phyloP scores from a whole-genome alignment of 495 filamentous ascomycete species.

The Cercophora scortea region DNA sequence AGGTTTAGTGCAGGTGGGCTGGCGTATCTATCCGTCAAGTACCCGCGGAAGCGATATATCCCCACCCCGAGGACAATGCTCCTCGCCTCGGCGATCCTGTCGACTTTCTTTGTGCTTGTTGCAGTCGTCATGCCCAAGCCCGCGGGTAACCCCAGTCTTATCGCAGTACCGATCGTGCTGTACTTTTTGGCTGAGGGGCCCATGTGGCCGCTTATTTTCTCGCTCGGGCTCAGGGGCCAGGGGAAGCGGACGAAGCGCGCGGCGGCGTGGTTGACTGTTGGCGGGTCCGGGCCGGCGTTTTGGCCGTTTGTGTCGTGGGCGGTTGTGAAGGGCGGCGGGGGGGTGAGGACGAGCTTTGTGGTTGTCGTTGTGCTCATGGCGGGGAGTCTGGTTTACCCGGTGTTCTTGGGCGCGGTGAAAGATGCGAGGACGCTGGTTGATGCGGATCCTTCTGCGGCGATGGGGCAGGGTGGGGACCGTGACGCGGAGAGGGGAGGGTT shows the following conservation, averaged over 20 bases:
- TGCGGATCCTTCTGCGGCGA: neutral
- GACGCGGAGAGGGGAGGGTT: neutral
- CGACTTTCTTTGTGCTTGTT: conserved; percentile 34
- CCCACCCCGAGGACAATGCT: conserved; percentile 49
- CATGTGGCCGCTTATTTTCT: conserved; percentile 66
- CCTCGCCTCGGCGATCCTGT: conserved; percentile 32
- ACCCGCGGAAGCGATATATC: conserved; percentile 25
- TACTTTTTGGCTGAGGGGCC: conserved; percentile 64
- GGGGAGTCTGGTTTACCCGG: conserved; percentile 24
- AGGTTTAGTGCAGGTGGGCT: conserved; percentile 40
- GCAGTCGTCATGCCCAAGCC: conserved; percentile 39
- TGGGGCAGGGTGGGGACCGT: neutral
- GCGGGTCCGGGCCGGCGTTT: conserved; percentile 56
- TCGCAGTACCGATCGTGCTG: conserved; percentile 50
- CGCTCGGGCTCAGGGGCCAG: conserved; percentile 60
- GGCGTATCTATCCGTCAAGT: conserved; percentile 42
- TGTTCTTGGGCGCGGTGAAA: conserved; percentile 28
- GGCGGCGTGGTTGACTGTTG: conserved; percentile 58
- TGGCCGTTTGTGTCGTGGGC: conserved; percentile 56
- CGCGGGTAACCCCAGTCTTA: conserved; percentile 36
- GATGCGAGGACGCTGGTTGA: conserved; percentile 33
- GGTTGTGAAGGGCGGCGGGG: conserved; percentile 25
- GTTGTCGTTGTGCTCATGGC: conserved; percentile 28
- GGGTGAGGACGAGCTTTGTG: conserved; percentile 25
- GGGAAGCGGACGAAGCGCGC: conserved; percentile 64